Percentiles rank a stretch among this genome's conserved stretches.
Evolutionary conservation across 331 rosid genomes (phyloP).

Genomic region (Malus hybrid): DNA sequence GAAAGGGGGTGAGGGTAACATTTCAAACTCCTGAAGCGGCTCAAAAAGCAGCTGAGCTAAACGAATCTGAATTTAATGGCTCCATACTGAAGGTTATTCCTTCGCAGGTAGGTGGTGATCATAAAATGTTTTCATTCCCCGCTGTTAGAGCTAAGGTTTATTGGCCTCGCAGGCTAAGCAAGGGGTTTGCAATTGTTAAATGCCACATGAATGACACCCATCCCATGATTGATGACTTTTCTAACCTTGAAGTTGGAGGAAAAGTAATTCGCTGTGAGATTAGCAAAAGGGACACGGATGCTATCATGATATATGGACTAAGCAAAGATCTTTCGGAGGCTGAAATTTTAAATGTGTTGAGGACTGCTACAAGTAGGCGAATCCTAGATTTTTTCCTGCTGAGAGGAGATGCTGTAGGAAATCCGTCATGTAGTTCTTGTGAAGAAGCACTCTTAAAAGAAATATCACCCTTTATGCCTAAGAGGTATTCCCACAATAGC

Average conservation of each 20-base stretch:
- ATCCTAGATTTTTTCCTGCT: conserved; percentile 64
- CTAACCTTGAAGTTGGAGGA: conserved; percentile 53
- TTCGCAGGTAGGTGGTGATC: conserved; percentile 52
- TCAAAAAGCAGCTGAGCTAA: conserved; percentile 48
- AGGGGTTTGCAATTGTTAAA: conserved; percentile 59
- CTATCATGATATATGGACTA: conserved; percentile 43
- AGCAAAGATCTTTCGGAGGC: conserved; percentile 55
- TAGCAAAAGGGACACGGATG: conserved; percentile 32
- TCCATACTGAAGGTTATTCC: conserved; percentile 54
- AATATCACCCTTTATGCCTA: conserved; percentile 65
- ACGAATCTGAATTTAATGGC: conserved; percentile 43
- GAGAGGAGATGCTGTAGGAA: conserved; percentile 60
- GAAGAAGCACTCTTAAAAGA: conserved; percentile 70
- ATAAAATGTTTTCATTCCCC: conserved; percentile 52
- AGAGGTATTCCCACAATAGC: conserved; percentile 32
- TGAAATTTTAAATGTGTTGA: conserved; percentile 52
- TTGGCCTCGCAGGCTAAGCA: conserved; percentile 83
- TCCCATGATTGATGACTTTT: conserved; percentile 50
- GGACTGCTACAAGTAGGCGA: conserved; percentile 51
- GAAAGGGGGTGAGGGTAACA: conserved; percentile 59
- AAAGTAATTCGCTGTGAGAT: conserved; percentile 43
- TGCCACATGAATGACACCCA: conserved; percentile 42
- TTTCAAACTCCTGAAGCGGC: conserved; percentile 77
- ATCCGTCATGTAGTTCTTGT: conserved; percentile 51
- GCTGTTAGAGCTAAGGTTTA: conserved; percentile 70